A percentile compares a stretch with the other conserved stretches of the same genome.
These are phyloP conservation scores for Plasmodium malariae DNA, from an alignment of 169 alveolate species.

Conservation along the genomic window DNA sequence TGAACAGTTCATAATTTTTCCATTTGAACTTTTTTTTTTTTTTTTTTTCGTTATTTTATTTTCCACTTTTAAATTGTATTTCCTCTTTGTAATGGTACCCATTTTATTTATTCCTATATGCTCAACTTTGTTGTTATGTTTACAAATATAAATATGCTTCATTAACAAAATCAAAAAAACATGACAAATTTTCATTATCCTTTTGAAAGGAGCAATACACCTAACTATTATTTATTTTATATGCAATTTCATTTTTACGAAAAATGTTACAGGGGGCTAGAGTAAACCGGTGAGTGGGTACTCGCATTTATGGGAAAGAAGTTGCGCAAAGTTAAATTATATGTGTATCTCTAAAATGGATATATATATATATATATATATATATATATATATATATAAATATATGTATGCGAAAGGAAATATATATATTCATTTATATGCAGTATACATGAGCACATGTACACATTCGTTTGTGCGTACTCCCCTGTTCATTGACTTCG, in stretches of 20 bases:
- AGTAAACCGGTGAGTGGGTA: neutral
- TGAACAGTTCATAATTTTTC: neutral
- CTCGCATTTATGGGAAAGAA: neutral
- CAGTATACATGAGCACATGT: neutral
- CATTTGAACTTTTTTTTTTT: neutral
- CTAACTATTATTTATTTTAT: too few species aligned
- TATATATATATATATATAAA: too few species aligned
- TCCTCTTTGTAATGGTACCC: neutral
- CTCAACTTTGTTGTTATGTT: neutral
- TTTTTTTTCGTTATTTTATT: neutral
- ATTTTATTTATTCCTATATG: neutral
- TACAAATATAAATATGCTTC: constrained; percentile 12
- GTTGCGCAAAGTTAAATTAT: too few species aligned
- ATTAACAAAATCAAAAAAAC: neutral
- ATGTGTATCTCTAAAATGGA: too few species aligned
- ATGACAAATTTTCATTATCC: constrained; percentile 10
- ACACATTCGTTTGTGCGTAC: too few species aligned
- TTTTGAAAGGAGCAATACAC: neutral
- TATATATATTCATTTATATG: neutral
- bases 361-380: too few species aligned
- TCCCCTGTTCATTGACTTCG: too few species aligned
- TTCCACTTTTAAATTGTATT: neutral
- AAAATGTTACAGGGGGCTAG: neutral
- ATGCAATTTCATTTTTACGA: too few species aligned
- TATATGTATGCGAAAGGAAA: neutral